Base-by-base conservation (phyloP, 352 stramenopile genomes). In the Phytophthora kernoviae region DNA sequence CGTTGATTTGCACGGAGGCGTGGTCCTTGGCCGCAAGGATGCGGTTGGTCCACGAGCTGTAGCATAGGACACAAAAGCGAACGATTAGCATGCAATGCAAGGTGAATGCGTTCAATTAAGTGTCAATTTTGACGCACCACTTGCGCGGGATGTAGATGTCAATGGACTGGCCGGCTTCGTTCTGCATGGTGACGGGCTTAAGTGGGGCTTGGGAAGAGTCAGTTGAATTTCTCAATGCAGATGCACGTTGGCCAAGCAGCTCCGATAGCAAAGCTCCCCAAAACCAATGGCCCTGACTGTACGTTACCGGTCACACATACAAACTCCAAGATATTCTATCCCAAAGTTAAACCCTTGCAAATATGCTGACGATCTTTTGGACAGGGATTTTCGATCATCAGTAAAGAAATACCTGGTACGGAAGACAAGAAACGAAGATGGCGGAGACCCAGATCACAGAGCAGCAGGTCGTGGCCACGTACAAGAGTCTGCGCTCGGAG, bases 141-240 rank as follows among this genome's bases (percentile, higher is more conserved):
- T 99, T 99, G 81, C 96, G 90, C 62, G 96, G 96, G 81, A 99
- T 97, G 84, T 99, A 99, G 69, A 99, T 96, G 70, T 99, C 96
- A 54, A 99, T 97, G 77, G 96, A 98, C 70, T 98, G 83, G 83
- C 96, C 96, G 70, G 76, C 73, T 77, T 98, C 96, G 96, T 99
- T 99, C 85, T 99, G 96, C 96, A 99, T 99, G 67, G 76, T 97
- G 72, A 72, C 69, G 24, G 24, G 6, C 49, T 70, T 33, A 36
- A 66, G 58, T 34, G 41, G 8, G 41, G n/a, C 41, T 75, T 75
- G 57, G 68, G 51, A 77, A 57, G 63, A 79, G 74, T 84, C 72
- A 80, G 73, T 81, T 78, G 75, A 81, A 79, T 88, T 83, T 41
- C 65, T 75, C 62, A 87, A 82, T 83, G 39, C n/a, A n/a, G n/a